Evolutionary conservation across 2,329 filamentous ascomycete genomes (phyloP).

Genomic region (Lecanosticta acicola): DNA sequence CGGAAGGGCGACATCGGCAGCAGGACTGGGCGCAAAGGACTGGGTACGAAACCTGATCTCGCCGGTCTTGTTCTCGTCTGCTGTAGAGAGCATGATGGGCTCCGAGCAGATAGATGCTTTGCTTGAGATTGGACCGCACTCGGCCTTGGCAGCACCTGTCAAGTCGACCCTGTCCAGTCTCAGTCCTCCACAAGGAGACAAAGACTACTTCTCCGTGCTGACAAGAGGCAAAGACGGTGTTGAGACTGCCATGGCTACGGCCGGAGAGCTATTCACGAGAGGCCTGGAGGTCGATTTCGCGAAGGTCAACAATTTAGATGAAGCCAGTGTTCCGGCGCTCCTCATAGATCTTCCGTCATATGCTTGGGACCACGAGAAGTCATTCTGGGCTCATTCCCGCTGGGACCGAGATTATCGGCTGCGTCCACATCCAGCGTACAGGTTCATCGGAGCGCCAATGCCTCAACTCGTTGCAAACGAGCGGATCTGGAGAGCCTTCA

Average conservation of each 20-base stretch:
- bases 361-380: slow-evolving; percentile 13
- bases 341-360: slow-evolving; percentile 14
- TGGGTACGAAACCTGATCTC: slow-evolving; percentile 44
- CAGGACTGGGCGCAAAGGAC: slow-evolving; percentile 28
- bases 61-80: slow-evolving; percentile 42
- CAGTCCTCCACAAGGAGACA: no score
- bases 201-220: slow-evolving; percentile 14
- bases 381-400: slow-evolving; percentile 14
- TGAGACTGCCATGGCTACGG: slow-evolving; percentile 10
- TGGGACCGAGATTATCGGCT: slow-evolving; percentile 1
- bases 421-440: not conserved
- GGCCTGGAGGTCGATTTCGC: not conserved
- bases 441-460: not conserved
- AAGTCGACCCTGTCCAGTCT: slow-evolving; percentile 26
- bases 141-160: slow-evolving; percentile 30
- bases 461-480: not conserved
- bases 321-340: not conserved
- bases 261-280: slow-evolving; percentile 13
- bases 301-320: not conserved
- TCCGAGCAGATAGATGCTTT: slow-evolving; percentile 29
- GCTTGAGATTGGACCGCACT: slow-evolving; percentile 45
- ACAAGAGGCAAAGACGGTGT: slow-evolving; percentile 20
- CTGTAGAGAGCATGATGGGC: slow-evolving; percentile 24
- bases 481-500: slow-evolving; percentile 7
- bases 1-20: slow-evolving; percentile 1